Evolutionary conservation across 768 basidiomycete species (phyloP).

Genomic region (Russula griseocarnosa): DNA sequence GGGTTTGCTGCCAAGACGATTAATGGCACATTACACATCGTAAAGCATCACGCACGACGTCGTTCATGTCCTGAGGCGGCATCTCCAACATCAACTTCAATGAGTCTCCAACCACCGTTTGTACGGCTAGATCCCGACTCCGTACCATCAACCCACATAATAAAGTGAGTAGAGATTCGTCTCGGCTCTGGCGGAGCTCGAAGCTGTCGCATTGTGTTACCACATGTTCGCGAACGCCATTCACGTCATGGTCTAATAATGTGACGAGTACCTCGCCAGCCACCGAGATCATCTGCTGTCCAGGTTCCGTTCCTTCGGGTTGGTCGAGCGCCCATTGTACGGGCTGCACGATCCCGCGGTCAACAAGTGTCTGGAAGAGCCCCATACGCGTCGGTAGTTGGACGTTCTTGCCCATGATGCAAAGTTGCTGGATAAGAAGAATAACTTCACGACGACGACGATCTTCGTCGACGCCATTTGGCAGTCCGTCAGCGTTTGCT

Average conservation of each 20-base stretch:
- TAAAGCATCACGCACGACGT: constrained; percentile 24
- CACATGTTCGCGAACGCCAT: constrained; percentile 79
- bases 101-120: constrained; percentile 87
- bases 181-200: constrained; percentile 55
- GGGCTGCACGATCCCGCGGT: constrained; percentile 84
- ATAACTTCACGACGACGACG: constrained; percentile 70
- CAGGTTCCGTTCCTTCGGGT: constrained; percentile 50
- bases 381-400: constrained; percentile 82
- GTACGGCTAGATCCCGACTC: constrained; percentile 79
- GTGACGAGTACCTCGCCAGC: constrained; percentile 82
- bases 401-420: constrained; percentile 94
- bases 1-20: constrained; percentile 14
- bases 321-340: constrained; percentile 88
- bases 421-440: constrained; percentile 85
- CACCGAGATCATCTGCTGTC: constrained; percentile 64
- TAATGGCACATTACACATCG: background rate
- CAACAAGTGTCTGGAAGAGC: constrained; percentile 83
- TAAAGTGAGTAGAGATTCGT: constrained; percentile 70
- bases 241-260: constrained; percentile 86
- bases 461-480: constrained; percentile 27
- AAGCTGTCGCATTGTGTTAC: constrained; percentile 73
- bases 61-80: constrained; percentile 40
- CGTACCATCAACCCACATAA: constrained; percentile 73
- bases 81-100: constrained; percentile 80
- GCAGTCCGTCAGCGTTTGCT: constrained; percentile 7